Percentiles rank a stretch among this genome's conserved stretches.
phyloP scores from a whole-genome alignment of 805 yeast genomes.

The Ogataea philodendri region DNA sequence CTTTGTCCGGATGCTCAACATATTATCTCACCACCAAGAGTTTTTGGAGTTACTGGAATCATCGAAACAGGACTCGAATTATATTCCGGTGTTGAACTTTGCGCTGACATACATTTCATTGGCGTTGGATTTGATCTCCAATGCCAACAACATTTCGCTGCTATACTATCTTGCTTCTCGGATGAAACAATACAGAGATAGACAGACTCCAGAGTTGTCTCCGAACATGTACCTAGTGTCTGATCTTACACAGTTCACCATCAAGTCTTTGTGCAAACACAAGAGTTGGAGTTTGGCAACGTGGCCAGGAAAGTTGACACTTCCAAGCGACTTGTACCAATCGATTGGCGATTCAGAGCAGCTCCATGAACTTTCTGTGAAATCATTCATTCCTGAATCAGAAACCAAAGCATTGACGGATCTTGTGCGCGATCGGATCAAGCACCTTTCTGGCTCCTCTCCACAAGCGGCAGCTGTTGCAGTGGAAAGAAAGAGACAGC shows the following conservation, averaged over 20 bases:
- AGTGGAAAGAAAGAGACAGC: slow-evolving; percentile 3
- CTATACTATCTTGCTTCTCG: slow-evolving; percentile 75
- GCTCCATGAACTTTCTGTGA: slow-evolving; percentile 55
- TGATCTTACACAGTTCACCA: slow-evolving; percentile 67
- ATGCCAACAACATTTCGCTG: slow-evolving; percentile 65
- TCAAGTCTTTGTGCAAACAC: slow-evolving; percentile 54
- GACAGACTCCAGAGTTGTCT: slow-evolving; percentile 22
- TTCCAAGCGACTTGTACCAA: slow-evolving; percentile 69
- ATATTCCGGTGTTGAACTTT: slow-evolving; percentile 44
- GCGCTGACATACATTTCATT: slow-evolving; percentile 60
- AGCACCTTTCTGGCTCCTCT: slow-evolving; percentile 12
- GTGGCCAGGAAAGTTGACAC: slow-evolving; percentile 75
- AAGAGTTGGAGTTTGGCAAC: slow-evolving; percentile 70
- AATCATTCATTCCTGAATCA: slow-evolving; percentile 52
- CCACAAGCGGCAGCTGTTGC: slow-evolving; percentile 1
- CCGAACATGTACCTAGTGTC: slow-evolving; percentile 60
- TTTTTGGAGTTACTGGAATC: slow-evolving; percentile 42
- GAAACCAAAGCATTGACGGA: slow-evolving; percentile 38
- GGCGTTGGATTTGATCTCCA: slow-evolving; percentile 58
- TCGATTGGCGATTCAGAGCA: slow-evolving; percentile 56
- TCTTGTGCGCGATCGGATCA: slow-evolving; percentile 27
- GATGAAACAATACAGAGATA: slow-evolving; percentile 73
- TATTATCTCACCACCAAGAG: slow-evolving; percentile 73
- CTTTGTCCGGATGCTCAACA: slow-evolving; percentile 64
- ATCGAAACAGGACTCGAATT: slow-evolving; percentile 16